A percentile compares a stretch with the other conserved stretches of the same genome.
Conservation (phyloP, 129 eudicot species). For the Arctium minus region DNA sequence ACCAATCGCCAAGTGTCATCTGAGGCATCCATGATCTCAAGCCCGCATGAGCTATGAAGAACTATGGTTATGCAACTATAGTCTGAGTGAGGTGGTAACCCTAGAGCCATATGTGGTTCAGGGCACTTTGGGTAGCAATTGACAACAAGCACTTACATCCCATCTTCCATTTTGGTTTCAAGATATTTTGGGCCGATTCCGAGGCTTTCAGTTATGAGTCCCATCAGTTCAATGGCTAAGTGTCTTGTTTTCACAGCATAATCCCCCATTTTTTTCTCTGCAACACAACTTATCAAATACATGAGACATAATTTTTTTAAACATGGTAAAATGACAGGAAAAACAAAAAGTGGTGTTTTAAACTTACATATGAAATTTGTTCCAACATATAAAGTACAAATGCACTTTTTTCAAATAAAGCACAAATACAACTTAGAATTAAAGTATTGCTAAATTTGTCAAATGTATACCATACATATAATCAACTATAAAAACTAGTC, state of each 20-base stretch:
- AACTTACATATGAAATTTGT: too few relatives aligned
- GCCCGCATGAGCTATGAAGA: constrained; percentile 51
- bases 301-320: neutral
- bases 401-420: neutral
- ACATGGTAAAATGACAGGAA: neutral
- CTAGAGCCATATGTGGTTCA: constrained; percentile 41
- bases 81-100: constrained; percentile 72
- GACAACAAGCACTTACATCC: constrained; percentile 53
- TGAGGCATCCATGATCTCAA: constrained; percentile 35
- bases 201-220: constrained; percentile 50
- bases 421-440: neutral
- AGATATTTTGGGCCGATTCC: constrained; percentile 49
- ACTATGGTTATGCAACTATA: constrained; percentile 52
- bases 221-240: constrained; percentile 34
- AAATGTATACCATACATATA: neutral
- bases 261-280: constrained; percentile 58
- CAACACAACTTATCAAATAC: neutral
- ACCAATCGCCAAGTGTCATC: constrained; percentile 41
- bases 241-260: constrained; percentile 31
- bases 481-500: neutral
- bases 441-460: neutral
- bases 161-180: constrained; percentile 34
- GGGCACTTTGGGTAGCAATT: constrained; percentile 75
- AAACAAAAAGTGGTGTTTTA: neutral
- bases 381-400: neutral